Evolutionary conservation across 805 yeast genomes (phyloP).

Genomic region (Candida caryicola): DNA sequence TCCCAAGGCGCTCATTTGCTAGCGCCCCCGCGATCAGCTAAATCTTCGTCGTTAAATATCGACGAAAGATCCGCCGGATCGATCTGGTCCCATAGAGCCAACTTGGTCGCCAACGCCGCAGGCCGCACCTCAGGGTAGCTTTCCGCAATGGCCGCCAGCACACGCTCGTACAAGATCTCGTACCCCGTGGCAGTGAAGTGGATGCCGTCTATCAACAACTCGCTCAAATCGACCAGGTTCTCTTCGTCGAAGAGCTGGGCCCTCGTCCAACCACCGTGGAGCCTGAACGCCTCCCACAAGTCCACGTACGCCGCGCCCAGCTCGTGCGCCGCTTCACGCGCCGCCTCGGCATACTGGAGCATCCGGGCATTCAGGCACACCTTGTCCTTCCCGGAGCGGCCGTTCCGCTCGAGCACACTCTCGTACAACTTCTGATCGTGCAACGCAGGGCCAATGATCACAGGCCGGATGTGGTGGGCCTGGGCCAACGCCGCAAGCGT

Average conservation of each 20-base stretch:
- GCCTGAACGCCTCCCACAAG: slow-evolving; percentile 44
- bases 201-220: slow-evolving; percentile 47
- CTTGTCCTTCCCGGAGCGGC: slow-evolving; percentile 20
- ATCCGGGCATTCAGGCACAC: slow-evolving; percentile 42
- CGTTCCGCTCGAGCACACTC: slow-evolving; percentile 13
- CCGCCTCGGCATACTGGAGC: slow-evolving; percentile 49
- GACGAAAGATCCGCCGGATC: slow-evolving; percentile 10
- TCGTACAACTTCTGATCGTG: slow-evolving; percentile 41
- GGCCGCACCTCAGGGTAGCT: slow-evolving; percentile 50
- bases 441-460: slow-evolving; percentile 63
- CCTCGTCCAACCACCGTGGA: slow-evolving; percentile 29
- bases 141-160: slow-evolving; percentile 36
- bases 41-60: slow-evolving; percentile 3
- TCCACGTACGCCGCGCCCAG: slow-evolving; percentile 58
- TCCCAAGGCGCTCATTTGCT: too few relatives aligned
- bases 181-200: slow-evolving; percentile 55
- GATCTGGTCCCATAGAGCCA: slow-evolving; percentile 42
- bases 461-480: slow-evolving; percentile 44
- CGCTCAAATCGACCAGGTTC: slow-evolving; percentile 13
- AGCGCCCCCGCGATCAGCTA: too few relatives aligned
- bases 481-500: slow-evolving; percentile 40
- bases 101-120: slow-evolving; percentile 30
- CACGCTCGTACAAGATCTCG: slow-evolving; percentile 43
- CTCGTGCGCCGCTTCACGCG: slow-evolving; percentile 43
- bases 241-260: slow-evolving; percentile 33